Conservation (phyloP, 495 filamentous ascomycete genomes). For the Penicillium salamii region DNA sequence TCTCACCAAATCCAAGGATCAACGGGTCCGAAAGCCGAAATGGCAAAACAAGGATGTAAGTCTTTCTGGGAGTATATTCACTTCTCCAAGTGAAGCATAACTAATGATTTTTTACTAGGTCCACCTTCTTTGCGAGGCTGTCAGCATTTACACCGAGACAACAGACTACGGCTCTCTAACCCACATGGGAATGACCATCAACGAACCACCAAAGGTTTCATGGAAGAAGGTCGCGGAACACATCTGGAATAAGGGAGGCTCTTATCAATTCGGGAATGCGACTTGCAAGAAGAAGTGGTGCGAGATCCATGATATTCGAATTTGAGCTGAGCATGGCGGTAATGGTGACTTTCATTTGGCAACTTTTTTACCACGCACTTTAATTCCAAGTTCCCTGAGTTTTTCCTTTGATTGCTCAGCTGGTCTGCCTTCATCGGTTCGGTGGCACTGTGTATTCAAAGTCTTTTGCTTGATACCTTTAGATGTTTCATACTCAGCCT, state of each 20-base stretch:
- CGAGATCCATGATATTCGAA: constrained; percentile 28
- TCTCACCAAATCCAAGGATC: constrained; percentile 71
- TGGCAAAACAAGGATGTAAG: constrained; percentile 79
- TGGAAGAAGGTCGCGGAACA: constrained; percentile 82
- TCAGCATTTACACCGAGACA: constrained; percentile 31
- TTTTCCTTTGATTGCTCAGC: too few species aligned
- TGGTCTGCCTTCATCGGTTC: too few species aligned
- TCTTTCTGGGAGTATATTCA: too few species aligned
- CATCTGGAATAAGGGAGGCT: constrained; percentile 67
- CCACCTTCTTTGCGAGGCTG: constrained; percentile 35
- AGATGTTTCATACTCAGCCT: too few species aligned
- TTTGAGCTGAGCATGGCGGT: neutral
- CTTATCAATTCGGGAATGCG: constrained; percentile 80
- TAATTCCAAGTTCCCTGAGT: too few species aligned
- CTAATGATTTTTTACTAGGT: constrained; percentile 27
- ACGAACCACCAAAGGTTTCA: constrained; percentile 53
- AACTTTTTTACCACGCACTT: neutral
- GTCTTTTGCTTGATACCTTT: too few species aligned
- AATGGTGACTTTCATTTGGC: neutral
- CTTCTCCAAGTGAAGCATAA: neutral
- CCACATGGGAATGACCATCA: neutral
- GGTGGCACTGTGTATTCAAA: too few species aligned
- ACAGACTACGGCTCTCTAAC: neutral
- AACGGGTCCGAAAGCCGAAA: constrained; percentile 72
- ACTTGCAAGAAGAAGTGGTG: constrained; percentile 84